Percentiles rank a stretch among this genome's conserved stretches.
These are phyloP conservation scores for Plasmodiophora brassicae DNA, from an alignment of 208 protist genomes.

Conservation along the genomic window DNA sequence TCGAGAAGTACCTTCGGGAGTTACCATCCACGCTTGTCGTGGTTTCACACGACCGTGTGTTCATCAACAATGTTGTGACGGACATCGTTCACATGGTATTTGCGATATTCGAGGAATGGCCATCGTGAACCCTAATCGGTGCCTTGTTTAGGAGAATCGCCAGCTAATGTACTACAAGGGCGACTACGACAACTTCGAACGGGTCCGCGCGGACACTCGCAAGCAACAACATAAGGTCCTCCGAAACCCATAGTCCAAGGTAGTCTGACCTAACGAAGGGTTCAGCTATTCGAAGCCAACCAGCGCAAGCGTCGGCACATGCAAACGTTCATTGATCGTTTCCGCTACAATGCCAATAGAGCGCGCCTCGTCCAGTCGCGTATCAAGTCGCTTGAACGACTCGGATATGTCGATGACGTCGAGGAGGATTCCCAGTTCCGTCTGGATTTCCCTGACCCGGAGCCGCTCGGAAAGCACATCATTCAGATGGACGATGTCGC, in stretches of 20 bases:
- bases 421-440: conserved; percentile 18
- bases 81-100: conserved; percentile 30
- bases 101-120: not conserved
- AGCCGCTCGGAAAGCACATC: conserved; percentile 6
- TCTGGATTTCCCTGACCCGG: not conserved
- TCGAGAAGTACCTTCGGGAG: conserved; percentile 35
- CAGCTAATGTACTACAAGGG: conserved; percentile 28
- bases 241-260: not conserved
- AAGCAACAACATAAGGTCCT: conserved; percentile 16
- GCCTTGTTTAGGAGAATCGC: not conserved
- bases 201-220: not conserved
- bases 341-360: conserved; percentile 40
- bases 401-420: conserved; percentile 18
- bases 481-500: conserved; percentile 15
- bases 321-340: conserved; percentile 41
- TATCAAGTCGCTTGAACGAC: conserved; percentile 22
- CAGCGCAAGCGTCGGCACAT: conserved; percentile 29
- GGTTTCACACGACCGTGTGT: conserved; percentile 35
- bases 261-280: not conserved
- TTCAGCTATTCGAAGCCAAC: not conserved
- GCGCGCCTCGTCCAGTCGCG: conserved; percentile 34
- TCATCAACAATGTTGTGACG: conserved; percentile 35
- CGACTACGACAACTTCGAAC: conserved; percentile 34
- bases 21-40: conserved; percentile 24
- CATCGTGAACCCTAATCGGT: not conserved